Percentiles rank a stretch among this genome's conserved stretches.
Conservation (phyloP, 2,329 filamentous ascomycete species). For the Colletotrichum chrysophilum region DNA sequence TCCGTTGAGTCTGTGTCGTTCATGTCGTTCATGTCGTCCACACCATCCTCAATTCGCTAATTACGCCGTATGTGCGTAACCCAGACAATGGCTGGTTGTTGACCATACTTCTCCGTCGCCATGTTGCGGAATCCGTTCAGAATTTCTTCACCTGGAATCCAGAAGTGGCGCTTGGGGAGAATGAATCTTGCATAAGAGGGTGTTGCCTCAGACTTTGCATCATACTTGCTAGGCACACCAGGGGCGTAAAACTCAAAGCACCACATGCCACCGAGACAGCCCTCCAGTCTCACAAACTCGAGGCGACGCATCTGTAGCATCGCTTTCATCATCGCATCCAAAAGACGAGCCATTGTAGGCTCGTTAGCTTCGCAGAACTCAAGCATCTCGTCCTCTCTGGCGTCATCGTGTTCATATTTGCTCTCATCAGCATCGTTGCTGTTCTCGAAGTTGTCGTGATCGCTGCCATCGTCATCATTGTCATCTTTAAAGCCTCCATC, state of each 20-base stretch:
- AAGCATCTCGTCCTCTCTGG: background rate
- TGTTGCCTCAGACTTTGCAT: background rate
- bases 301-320: background rate
- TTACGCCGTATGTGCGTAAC: accelerated
- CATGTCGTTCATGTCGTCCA: background rate
- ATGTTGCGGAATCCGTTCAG: background rate
- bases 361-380: background rate
- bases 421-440: background rate
- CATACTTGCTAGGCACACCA: background rate
- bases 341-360: background rate
- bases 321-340: background rate
- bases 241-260: background rate
- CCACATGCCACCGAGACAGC: background rate
- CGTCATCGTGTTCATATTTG: background rate
- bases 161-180: background rate
- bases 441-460: background rate
- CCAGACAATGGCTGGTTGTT: background rate
- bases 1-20: background rate
- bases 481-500: background rate
- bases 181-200: background rate
- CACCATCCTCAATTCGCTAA: background rate
- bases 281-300: background rate
- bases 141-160: background rate
- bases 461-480: background rate
- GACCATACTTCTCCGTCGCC: background rate